These are phyloP conservation scores for Aspergillus ruber DNA, from an alignment of 2,329 filamentous ascomycete species.

Conservation along the genomic window DNA sequence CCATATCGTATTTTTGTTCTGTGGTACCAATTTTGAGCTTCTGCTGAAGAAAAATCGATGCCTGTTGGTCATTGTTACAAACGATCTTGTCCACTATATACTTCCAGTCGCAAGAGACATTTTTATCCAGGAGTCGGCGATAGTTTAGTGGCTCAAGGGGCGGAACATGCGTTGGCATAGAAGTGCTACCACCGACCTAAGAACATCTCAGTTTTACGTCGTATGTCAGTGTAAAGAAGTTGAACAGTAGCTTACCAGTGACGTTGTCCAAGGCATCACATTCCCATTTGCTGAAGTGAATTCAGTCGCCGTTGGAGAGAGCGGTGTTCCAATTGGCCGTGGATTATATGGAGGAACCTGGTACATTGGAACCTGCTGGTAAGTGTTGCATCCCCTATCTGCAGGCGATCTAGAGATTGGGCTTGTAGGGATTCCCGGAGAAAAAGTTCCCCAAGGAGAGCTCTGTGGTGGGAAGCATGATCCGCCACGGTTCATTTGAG, in stretches of 20 bases:
- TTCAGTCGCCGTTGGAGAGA: constrained; percentile 68
- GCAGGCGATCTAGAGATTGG: constrained; percentile 21
- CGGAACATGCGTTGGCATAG: constrained; percentile 71
- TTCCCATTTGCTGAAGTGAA: constrained; percentile 51
- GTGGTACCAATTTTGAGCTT: constrained; percentile 94
- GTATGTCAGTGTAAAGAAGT: constrained; percentile 10
- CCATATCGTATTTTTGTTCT: constrained; percentile 95
- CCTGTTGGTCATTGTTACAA: constrained; percentile 97
- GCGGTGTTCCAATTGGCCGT: constrained; percentile 56
- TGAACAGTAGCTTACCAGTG: constrained; percentile 43
- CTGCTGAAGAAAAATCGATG: constrained; percentile 96
- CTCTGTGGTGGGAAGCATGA: constrained; percentile 28
- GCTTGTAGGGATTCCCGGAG: constrained; percentile 17
- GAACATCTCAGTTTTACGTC: constrained; percentile 6
- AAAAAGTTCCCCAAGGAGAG: constrained; percentile 29
- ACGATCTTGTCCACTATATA: constrained; percentile 99
- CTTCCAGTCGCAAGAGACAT: constrained; percentile 97
- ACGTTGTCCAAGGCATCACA: constrained; percentile 26
- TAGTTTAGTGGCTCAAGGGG: constrained; percentile 93
- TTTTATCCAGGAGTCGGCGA: constrained; percentile 86
- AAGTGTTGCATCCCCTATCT: constrained; percentile 24
- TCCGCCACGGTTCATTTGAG: constrained; percentile 25
- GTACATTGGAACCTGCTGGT: constrained; percentile 31
- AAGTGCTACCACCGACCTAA: constrained; percentile 33
- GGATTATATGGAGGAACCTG: constrained; percentile 43